Percentiles rank a stretch among this genome's conserved stretches.
Evolutionary conservation across 1,139 yeast species (phyloP).

Genomic region (Pichia sp.): DNA sequence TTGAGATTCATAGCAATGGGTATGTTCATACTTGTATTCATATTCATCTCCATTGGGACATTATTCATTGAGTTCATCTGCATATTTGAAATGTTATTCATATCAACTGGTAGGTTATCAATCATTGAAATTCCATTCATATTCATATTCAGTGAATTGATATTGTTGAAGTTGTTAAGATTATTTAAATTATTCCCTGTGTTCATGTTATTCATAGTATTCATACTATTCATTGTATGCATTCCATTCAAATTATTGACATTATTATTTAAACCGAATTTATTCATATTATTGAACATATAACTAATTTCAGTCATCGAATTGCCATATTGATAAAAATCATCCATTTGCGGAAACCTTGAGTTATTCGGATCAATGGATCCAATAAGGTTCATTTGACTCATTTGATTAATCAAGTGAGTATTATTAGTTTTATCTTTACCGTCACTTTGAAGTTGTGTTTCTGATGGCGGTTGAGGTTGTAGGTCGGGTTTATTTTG

Average conservation of each 20-base stretch:
- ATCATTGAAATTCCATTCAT: not conserved
- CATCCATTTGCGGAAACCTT: not conserved
- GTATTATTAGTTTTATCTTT: not conserved
- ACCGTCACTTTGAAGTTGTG: not conserved
- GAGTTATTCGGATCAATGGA: not conserved
- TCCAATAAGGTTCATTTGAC: conserved; percentile 6
- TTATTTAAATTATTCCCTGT: not conserved
- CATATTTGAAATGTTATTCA: conserved; percentile 2
- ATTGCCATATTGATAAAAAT: not conserved
- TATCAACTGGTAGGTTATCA: not conserved
- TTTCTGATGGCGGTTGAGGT: not conserved
- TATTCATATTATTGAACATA: conserved; percentile 5
- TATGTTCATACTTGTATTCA: not conserved
- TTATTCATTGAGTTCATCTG: not conserved
- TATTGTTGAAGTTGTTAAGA: not conserved
- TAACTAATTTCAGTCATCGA: not conserved
- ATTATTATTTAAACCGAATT: not conserved
- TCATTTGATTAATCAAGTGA: conserved; percentile 2
- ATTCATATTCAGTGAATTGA: not conserved
- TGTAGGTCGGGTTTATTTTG: not conserved
- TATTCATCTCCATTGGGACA: not conserved
- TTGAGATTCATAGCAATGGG: not conserved
- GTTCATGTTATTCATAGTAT: not conserved
- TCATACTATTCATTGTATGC: not conserved
- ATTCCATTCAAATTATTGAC: not conserved